A percentile compares a stretch with the other conserved stretches of the same genome.
Conservation (phyloP, 768 basidiomycete species). For the Pisolithus marmoratus region DNA sequence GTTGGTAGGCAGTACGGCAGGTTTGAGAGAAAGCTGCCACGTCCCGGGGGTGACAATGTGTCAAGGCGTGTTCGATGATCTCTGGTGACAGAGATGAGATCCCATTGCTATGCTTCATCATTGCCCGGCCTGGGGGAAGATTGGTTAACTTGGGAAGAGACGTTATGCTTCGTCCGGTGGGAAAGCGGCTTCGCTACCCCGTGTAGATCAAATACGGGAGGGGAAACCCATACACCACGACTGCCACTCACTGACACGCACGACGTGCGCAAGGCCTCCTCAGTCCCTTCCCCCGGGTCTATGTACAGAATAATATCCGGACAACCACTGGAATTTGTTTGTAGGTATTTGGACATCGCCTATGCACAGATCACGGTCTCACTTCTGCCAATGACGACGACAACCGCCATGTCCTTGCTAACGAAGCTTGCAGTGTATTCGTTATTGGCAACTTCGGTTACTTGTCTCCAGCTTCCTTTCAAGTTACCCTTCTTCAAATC, state of each 20-base stretch:
- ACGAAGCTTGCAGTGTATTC: slow-evolving; percentile 11
- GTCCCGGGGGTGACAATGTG: slow-evolving; percentile 50
- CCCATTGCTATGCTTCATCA: slow-evolving; percentile 2
- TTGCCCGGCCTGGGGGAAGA: background rate
- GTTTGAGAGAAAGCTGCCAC: slow-evolving; percentile 55
- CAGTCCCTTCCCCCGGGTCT: too few species aligned
- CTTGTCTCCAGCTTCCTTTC: slow-evolving; percentile 47
- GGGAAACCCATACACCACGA: too few species aligned
- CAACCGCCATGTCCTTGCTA: slow-evolving; percentile 12
- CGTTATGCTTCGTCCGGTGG: background rate
- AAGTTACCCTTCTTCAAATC: slow-evolving; percentile 49
- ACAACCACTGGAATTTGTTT: background rate
- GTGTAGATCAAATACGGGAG: too few species aligned
- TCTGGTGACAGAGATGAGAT: slow-evolving; percentile 49
- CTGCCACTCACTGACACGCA: too few species aligned
- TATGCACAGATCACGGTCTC: background rate
- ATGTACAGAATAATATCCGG: too few species aligned
- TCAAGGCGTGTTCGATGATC: slow-evolving; percentile 51
- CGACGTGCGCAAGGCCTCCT: too few species aligned
- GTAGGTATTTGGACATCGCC: background rate
- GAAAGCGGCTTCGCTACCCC: too few species aligned
- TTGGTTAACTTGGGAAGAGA: background rate
- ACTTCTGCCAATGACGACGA: background rate
- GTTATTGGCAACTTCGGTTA: slow-evolving; percentile 17
- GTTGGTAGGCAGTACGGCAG: slow-evolving; percentile 39